Evolutionary conservation across 495 filamentous ascomycete species (phyloP), one percentile per base, ranked within the genome.

Genomic region (Staphylotrichum longicolle): DNA sequence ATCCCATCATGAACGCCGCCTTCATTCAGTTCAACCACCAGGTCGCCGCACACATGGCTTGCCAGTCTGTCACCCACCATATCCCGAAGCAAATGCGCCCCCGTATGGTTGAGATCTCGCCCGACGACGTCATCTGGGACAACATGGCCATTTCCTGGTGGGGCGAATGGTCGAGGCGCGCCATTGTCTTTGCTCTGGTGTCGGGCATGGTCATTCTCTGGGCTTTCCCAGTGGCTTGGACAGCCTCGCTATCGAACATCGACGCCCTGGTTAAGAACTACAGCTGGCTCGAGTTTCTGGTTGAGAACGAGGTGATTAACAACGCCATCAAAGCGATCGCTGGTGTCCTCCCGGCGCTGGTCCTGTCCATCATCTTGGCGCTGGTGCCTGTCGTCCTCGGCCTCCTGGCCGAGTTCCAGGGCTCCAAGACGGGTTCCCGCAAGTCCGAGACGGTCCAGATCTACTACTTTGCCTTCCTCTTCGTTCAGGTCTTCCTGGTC

Each of bases 1-100:
- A 89, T 62, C 95, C 94, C 3, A 77, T 93, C 57, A 96, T 98
- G 93, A 97, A 92, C 67, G 96, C 95, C 11, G 94, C 94, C 12
- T 98, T 98, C 68, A 91, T 98, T 57, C 94, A 98, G 72, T 98
- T 98, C 82, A 96, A 98, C 66, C 90, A 96, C 68, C 94, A 98
- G 74, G 91, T 96, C 5, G 91, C 93, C 7, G 94, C 94, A 3
- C 94, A 98, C 68, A 98, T 98, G 94, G 93, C 93, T 60, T 96
- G 91, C 72, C 94, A 98, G 73, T 82, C 91, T 32, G 85, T 96
- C 63, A 92, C 86, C 47, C 93, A 98, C 67, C 94, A 98, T 68
- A 72, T 94, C 6, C 95, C 95, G 3, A 91, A 93, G 67, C 88
- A 93, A 57, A 98, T 98, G 94, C n/a, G 87, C 90, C 95, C 94